These are phyloP conservation scores for Pseudogymnoascus sp. DNA, from an alignment of 2,329 filamentous ascomycete species.

Conservation along the genomic window DNA sequence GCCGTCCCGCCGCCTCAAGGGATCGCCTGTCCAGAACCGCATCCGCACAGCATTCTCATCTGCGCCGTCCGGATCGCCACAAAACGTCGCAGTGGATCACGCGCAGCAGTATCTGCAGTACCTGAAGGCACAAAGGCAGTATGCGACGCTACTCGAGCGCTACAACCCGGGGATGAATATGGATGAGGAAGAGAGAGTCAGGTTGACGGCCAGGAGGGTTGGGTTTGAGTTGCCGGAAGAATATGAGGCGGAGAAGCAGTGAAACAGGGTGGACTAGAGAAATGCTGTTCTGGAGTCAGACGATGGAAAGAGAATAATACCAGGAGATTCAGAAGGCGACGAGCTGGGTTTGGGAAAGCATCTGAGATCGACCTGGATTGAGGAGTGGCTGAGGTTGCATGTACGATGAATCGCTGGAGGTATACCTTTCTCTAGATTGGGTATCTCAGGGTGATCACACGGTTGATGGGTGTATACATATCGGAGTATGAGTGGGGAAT, in stretches of 20 bases:
- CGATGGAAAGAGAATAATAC: not conserved
- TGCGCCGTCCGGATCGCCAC: conserved; percentile 16
- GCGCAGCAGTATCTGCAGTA: conserved; percentile 76
- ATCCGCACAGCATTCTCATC: conserved; percentile 44
- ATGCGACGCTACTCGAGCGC: conserved; percentile 71
- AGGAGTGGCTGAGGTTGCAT: not conserved
- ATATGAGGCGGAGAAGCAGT: conserved; percentile 27
- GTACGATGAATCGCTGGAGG: not conserved
- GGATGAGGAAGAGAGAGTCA: conserved; percentile 74
- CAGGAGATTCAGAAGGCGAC: not conserved
- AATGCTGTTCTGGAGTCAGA: not conserved
- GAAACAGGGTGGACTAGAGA: not conserved
- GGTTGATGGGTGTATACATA: not conserved
- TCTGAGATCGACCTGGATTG: not conserved
- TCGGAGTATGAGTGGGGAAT: not conserved
- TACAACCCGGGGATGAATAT: conserved; percentile 92
- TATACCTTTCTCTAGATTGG: not conserved
- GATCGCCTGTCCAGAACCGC: conserved; percentile 59
- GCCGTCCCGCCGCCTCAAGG: conserved; percentile 54
- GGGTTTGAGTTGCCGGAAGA: conserved; percentile 80
- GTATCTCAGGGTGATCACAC: not conserved
- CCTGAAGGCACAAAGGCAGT: conserved; percentile 74
- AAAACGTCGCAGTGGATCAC: conserved; percentile 32
- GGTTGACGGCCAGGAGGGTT: conserved; percentile 75
- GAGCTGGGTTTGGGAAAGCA: not conserved